Percentiles rank a stretch among this genome's conserved stretches.
Conservation (phyloP, 495 filamentous ascomycete genomes). For the Chaetomium tenue region DNA sequence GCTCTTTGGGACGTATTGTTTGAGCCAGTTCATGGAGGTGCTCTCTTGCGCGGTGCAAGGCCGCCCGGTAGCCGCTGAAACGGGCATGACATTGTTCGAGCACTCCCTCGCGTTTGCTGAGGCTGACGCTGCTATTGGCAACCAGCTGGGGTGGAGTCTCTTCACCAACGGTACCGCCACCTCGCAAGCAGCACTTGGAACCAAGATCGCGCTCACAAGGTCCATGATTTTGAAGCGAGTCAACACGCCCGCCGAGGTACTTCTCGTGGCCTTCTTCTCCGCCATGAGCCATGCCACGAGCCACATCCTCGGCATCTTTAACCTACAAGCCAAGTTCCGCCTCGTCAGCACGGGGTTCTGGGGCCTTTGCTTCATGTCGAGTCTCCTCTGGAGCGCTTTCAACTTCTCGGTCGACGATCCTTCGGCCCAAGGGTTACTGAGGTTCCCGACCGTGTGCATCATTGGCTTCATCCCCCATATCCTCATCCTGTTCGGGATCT, state of each 20-base stretch:
- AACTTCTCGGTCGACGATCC: constrained; percentile 56
- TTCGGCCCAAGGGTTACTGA: constrained; percentile 53
- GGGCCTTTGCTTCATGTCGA: constrained; percentile 82
- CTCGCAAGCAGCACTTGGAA: constrained; percentile 42
- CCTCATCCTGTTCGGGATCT: constrained; percentile 74
- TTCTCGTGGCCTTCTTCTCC: constrained; percentile 83
- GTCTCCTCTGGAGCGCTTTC: constrained; percentile 69
- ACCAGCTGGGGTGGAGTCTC: constrained; percentile 66
- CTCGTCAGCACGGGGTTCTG: constrained; percentile 84
- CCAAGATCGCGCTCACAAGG: constrained; percentile 50
- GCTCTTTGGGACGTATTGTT: constrained; percentile 74
- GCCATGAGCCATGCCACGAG: constrained; percentile 85
- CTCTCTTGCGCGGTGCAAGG: constrained; percentile 87
- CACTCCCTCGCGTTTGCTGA: constrained; percentile 96
- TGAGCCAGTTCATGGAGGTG: constrained; percentile 86
- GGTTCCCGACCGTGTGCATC: constrained; percentile 91
- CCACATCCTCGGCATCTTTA: constrained; percentile 74
- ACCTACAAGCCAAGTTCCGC: constrained; percentile 71
- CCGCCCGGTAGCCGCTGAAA: constrained; percentile 73
- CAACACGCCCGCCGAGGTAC: constrained; percentile 86
- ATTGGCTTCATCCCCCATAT: constrained; percentile 93
- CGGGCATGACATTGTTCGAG: constrained; percentile 95
- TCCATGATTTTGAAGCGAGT: constrained; percentile 58
- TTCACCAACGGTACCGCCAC: constrained; percentile 48
- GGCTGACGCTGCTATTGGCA: constrained; percentile 80